Evolutionary conservation across 129 eudicot species (phyloP), one percentile per base, ranked within the genome.

Genomic region (Saposhnikovia divaricata): DNA sequence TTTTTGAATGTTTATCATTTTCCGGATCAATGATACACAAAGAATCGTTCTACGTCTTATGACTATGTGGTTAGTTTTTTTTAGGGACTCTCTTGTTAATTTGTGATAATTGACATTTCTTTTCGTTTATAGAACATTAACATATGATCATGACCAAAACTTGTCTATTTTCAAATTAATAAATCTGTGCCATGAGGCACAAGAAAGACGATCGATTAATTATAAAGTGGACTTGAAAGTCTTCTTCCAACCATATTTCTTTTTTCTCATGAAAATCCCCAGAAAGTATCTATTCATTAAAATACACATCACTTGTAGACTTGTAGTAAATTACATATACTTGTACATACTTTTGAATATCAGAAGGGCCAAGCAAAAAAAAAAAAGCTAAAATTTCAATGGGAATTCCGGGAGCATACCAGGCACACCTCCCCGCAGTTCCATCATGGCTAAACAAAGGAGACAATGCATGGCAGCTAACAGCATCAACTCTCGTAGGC

Each of bases 391-490:
- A 57, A 21, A 57, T 57, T 21, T 57, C 10, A 2, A 59, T 59
- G 68, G 68, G 5, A 59, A 59, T 15, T 59, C 68, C 68, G n/a
- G 68, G 68, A 59, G 68, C 68, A 23, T 59, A 59, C 14, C 4
- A 59, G 10, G 1, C 68, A 23, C 68, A 59, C 68, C 31, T 59
- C 5, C 68, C 68, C 34, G 11, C 68, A 59, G 68, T 59, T 9
- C 68, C 68, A 8, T 9, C 68, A 59, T 72, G 76, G 76, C 45
- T 72, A 16, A 72, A 72, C 76, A 72, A 72, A 45, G 76, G 53
- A 44, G 78, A 74, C 78, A 74, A 74, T 42, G 78, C 51, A 46
- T 74, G 78, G 76, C 53, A 74, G 27, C 51, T 74, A n/a, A 74
- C 51, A 13, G 78, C 78, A 14, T 21, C 51, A 16, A 74, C 78